Conservation (phyloP, 176 grass and related monocot genomes). For the Pontederia paniculata region DNA sequence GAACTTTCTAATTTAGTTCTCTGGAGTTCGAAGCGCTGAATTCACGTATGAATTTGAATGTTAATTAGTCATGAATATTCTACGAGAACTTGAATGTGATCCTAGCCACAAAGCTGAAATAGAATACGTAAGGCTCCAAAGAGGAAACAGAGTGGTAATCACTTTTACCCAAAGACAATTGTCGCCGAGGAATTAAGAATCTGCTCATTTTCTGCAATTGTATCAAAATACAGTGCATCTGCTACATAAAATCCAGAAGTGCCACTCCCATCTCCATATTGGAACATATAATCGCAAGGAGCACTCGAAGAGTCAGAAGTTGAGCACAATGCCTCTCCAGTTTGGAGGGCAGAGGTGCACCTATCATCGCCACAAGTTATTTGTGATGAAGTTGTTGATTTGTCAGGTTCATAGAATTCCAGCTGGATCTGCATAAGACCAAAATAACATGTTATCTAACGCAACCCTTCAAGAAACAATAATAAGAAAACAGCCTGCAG, state of each 20-base stretch:
- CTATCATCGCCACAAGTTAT: constrained; percentile 69
- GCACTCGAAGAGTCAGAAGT: constrained; percentile 28
- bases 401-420: constrained; percentile 61
- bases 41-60: too few species aligned
- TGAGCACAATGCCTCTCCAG: constrained; percentile 70
- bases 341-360: constrained; percentile 66
- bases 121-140: not conserved
- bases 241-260: constrained; percentile 89
- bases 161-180: constrained; percentile 71
- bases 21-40: too few species aligned
- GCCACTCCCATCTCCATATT: constrained; percentile 88
- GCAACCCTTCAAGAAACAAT: not conserved
- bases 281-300: constrained; percentile 72
- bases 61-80: too few species aligned
- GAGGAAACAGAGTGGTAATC: not conserved
- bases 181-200: constrained; percentile 76
- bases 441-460: not conserved
- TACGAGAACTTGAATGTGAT: too few species aligned
- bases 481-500: not conserved
- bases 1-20: too few species aligned
- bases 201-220: constrained; percentile 54
- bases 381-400: constrained; percentile 50
- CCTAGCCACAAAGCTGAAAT: too few species aligned
- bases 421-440: constrained; percentile 48
- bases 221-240: constrained; percentile 69